These are phyloP conservation scores for Pilatotrama ljubarskyi DNA, from an alignment of 768 basidiomycete genomes.

Conservation along the genomic window DNA sequence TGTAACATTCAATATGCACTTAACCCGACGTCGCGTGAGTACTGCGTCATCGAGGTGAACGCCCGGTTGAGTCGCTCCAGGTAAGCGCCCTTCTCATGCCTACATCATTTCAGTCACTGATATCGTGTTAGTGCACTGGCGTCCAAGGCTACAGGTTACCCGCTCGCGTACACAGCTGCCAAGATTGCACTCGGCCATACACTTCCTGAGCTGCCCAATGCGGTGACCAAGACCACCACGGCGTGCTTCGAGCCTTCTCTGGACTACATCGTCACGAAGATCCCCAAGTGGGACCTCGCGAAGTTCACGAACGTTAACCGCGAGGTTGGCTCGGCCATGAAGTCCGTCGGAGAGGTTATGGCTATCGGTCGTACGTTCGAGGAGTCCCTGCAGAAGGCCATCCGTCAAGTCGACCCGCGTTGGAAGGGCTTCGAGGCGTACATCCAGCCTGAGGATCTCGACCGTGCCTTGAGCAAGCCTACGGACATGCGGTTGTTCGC, in stretches of 20 bases:
- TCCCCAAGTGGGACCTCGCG: conserved; percentile 99
- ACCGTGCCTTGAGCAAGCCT: conserved; percentile 74
- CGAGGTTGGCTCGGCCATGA: conserved; percentile 96
- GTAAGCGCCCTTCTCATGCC: conserved; percentile 37
- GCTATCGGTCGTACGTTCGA: conserved; percentile 99
- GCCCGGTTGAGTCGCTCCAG: conserved; percentile 91
- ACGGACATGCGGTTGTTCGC: conserved; percentile 97
- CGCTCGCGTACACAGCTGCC: conserved; percentile 97
- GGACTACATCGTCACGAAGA: conserved; percentile 99
- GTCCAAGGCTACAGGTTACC: conserved; percentile 98
- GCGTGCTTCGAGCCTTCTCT: conserved; percentile 99
- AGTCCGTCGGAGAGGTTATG: conserved; percentile 99
- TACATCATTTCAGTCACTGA: conserved; percentile 4
- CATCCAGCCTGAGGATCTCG: conserved; percentile 81
- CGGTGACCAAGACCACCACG: conserved; percentile 98
- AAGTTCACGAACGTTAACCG: conserved; percentile 96
- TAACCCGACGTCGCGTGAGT: conserved; percentile 89
- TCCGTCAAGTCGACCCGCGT: conserved; percentile 94
- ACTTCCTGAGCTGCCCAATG: conserved; percentile 96
- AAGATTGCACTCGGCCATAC: conserved; percentile 98
- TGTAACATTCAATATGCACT: conserved; percentile 99
- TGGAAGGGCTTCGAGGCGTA: conserved; percentile 99
- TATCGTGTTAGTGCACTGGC: conserved; percentile 72
- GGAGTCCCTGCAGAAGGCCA: conserved; percentile 97
- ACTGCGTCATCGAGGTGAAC: conserved; percentile 98